These are phyloP conservation scores for Pezicula carpinea DNA, from an alignment of 2,329 filamentous ascomycete genomes.

Conservation along the genomic window DNA sequence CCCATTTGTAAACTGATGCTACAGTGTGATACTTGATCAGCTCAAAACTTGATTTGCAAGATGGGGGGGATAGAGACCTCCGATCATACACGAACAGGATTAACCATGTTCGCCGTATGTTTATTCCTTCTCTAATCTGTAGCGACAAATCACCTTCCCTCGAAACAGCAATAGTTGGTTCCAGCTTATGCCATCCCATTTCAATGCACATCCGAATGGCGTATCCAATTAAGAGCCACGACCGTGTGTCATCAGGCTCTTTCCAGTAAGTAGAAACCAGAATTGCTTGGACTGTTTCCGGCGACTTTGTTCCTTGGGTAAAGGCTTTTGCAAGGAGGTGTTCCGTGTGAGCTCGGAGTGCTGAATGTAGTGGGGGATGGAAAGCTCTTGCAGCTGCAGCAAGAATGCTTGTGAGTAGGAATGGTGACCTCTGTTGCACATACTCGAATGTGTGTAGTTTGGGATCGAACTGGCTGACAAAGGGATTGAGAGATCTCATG, in stretches of 20 bases:
- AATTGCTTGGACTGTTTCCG: constrained; percentile 35
- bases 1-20: constrained; percentile 37
- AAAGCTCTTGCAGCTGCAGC: constrained; percentile 33
- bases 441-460: constrained; percentile 33
- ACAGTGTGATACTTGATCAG: background rate
- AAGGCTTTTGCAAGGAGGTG: constrained; percentile 27
- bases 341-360: constrained; percentile 28
- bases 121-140: constrained; percentile 26
- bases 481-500: constrained; percentile 34
- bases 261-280: constrained; percentile 38
- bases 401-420: constrained; percentile 32
- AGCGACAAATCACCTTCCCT: constrained; percentile 5
- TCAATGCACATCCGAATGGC: constrained; percentile 37
- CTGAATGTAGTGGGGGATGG: constrained; percentile 28
- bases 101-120: constrained; percentile 34
- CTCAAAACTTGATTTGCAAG: background rate
- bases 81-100: constrained; percentile 36
- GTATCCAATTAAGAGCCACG: constrained; percentile 36
- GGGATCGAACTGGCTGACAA: constrained; percentile 36
- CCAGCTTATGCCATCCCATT: constrained; percentile 32
- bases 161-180: constrained; percentile 4
- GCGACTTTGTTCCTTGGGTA: constrained; percentile 30
- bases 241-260: constrained; percentile 35
- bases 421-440: constrained; percentile 31
- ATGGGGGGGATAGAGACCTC: constrained; percentile 23